Evolutionary conservation across 441 rosid species (phyloP), one percentile per base, ranked within the genome.

Genomic region (Lepidium campestre): DNA sequence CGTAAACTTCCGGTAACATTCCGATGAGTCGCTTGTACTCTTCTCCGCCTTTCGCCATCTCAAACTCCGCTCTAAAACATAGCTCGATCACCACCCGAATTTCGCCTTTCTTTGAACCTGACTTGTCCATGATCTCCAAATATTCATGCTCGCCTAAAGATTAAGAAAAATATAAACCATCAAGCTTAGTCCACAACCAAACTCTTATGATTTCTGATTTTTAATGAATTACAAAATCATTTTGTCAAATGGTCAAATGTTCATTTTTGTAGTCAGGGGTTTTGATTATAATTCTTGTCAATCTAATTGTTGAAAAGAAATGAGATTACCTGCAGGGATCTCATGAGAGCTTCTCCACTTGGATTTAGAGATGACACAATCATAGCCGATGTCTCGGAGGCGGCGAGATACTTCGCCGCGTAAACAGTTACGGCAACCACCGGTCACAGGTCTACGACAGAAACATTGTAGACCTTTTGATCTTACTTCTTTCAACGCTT

Each of bases 271-370:
- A n/a, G n/a, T n/a, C n/a, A n/a, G n/a, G n/a, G n/a, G n/a, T n/a
- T n/a, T n/a, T n/a, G n/a, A n/a, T n/a, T n/a, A n/a, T n/a, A n/a
- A n/a, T n/a, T n/a, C n/a, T n/a, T n/a, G n/a, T n/a, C n/a, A n/a
- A n/a, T n/a, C n/a, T n/a, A n/a, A n/a, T n/a, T n/a, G n/a, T n/a
- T n/a, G n/a, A n/a, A n/a, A n/a, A n/a, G n/a, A n/a, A n/a, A n/a
- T n/a, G n/a, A n/a, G n/a, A n/a, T 46, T 79, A 87, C 97, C 94
- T 60, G 98, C 74, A n/a, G 89, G 98, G 58, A 86, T 86, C 41
- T 75, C 89, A 3, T 68, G 75, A 17, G 86, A 76, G 72, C 90
- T 85, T 79, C 72, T 86, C 98, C 98, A 93, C 70, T 85, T 87
- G 10, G 98, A 93, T 66, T 81, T 86, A 67, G 84, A 83, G 36